Base-by-base conservation (phyloP, 1,139 yeast genomes). In the Saccharomyces hybrid region DNA sequence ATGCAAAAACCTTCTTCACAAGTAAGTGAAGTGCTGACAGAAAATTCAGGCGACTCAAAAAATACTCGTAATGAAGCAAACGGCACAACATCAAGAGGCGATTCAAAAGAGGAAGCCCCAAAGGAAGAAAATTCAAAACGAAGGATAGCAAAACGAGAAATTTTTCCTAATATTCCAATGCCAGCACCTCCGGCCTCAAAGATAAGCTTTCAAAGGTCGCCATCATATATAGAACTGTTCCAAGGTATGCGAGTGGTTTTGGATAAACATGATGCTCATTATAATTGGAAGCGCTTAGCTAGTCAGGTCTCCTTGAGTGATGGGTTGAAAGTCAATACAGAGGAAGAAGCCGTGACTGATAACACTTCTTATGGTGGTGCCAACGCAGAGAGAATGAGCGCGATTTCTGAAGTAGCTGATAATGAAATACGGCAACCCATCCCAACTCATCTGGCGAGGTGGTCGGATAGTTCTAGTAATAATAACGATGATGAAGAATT, bases 221-320 rank as follows among this genome's bases (percentile, higher is more conserved):
- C 67, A 14, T 67, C 71, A 3, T 65, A 62, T 48, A 55, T 62
- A 14, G 69, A 67, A 51, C 52, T 67, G 27, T 67, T 65, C 52
- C 60, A 64, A 42, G 67, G 62, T 31, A 67, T 67, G 71, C 55
- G 67, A 38, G 38, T 62, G 16, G 68, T 67, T n/a, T 52, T 67
- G 19, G 70, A 67, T 57, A 66, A 63, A 7, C 54, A 58, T 42
- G 71, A 67, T 54, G 70, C 68, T 4, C 57, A 56, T 16, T 65
- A 64, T 38, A 67, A 67, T 51, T 67, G 71, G 71, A 62, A 57
- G 50, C 61, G 66, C 12, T 53, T 67, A 26, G 59, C 67, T 3
- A 64, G 65, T 38, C 64, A 63, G 11, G 52, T 53, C 8, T 62
- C 67, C 4, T 52, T 62, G 31, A 58, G 56, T 46, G 59, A 58